Evolutionary conservation across 2,329 filamentous ascomycete species (phyloP), one percentile per base, ranked within the genome.

Genomic region (Botrytis squamosa): DNA sequence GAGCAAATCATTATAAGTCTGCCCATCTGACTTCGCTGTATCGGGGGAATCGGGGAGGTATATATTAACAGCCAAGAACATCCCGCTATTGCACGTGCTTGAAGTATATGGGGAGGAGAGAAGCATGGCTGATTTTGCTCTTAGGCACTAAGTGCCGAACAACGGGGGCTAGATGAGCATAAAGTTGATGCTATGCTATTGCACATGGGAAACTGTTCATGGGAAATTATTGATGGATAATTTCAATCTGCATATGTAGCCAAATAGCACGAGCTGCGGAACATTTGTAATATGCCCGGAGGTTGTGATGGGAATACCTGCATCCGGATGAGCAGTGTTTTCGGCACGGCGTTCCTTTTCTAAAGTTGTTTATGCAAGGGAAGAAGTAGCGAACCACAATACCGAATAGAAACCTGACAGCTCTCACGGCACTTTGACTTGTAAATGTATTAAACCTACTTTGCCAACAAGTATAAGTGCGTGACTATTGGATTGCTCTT

Each of bases 11-110:
- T 63, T 22, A 59, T 46, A 49, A 33, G 36, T 40, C 29, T 33
- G 49, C 49, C 49, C 64, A 38, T 52, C 46, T 67, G 64, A 67
- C 44, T 36, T n/a, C 22, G 36, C 25, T 38, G 10, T n/a, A 52
- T 52, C 22, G 33, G 33, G 42, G 42, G 46, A 52, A 38, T 18
- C 10, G 44, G 44, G 44, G 44, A 52, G 20, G 2, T 25, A 18
- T 66, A 42, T 68, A 42, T 66, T 60, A 57, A 46, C 14, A 46
- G 63, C 52, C 63, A 72, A 67, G 49, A 40, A 49, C 55, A 60
- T 42, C 14, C 33, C 22, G 46, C n/a, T 22, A 20, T 60, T 33
- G 22, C 38, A 59, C 46, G 38, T 67, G 49, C 38, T 49, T 16
- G 38, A 49, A 29, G 22, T 72, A 59, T 49, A 68, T 60, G 68